Percentiles rank a stretch among this genome's conserved stretches.
Conservation (phyloP, 106 monocot species). For the Apostasia shenzhenica region DNA sequence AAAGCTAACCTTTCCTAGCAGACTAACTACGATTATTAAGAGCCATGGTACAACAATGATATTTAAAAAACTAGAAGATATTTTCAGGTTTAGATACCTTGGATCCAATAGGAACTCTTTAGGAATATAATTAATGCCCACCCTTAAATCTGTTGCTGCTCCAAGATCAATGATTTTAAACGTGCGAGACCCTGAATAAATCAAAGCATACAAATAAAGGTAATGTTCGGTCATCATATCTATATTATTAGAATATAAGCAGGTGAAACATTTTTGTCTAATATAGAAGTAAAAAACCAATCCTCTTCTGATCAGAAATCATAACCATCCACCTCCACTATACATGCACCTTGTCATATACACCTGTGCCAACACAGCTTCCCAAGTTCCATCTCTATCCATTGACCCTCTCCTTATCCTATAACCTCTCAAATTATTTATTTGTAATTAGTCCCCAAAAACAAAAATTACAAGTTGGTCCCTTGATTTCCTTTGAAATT, state of each 20-base stretch:
- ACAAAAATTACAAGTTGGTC: no score
- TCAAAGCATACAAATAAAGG: background rate
- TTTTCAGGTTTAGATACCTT: conserved; percentile 34
- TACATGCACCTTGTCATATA: background rate
- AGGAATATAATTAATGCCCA: conserved; percentile 93
- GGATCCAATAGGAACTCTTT: conserved; percentile 96
- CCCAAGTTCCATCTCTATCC: no score
- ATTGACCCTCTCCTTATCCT: no score
- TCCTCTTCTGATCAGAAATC: no score
- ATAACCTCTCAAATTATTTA: no score
- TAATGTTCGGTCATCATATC: no score
- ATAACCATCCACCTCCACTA: no score
- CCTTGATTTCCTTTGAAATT: no score
- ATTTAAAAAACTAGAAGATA: background rate
- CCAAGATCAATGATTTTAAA: conserved; percentile 99
- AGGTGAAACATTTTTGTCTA: background rate
- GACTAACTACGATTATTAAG: no score
- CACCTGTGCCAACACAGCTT: background rate
- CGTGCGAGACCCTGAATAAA: conserved; percentile 43
- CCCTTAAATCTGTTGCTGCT: conserved; percentile 88
- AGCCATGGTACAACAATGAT: background rate
- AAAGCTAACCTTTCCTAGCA: no score
- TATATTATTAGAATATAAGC: background rate
- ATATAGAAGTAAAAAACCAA: background rate
- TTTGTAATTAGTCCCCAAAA: no score